Base-by-base conservation (phyloP, 495 filamentous ascomycete species). In the Penicillium alfredii region DNA sequence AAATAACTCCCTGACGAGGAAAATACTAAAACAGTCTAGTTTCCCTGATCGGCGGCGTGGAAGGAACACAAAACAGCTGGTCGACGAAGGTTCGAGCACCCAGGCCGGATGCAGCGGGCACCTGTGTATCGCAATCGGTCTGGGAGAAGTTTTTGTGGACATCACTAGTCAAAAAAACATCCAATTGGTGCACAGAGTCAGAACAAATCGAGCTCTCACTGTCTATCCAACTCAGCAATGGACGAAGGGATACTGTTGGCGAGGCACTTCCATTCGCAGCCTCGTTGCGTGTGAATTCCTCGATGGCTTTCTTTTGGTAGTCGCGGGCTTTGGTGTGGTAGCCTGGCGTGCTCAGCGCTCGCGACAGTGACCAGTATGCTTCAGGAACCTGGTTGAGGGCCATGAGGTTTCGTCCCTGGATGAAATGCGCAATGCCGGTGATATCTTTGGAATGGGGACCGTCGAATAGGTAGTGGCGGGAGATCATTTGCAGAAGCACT, bases 351-450 rank as follows among this genome's bases (percentile, higher is more conserved):
- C 26, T 14, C 7, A 50, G 32, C 4, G 50, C 43, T 13, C 35
- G 35, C 8, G 40, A 33, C 17, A 54, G 19, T 1, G 32, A 41
- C 31, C 29, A 38, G 22, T 47, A 47, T 11, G 53, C 53, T 9
- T 41, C 41, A 4, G 34, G 19, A 20, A 39, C 46, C 6, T 38
- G 8, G 17, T 37, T 36, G 9, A 38, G 11, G 20, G 35, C 35
- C 24, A 49, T 30, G 7, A 51, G 31, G 21, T 52, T 51, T 14
- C 32, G 29, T 8, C 39, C 51, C 33, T 40, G 33, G 14, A 58
- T 31, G 19, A 35, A 55, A 14, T 34, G 19, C 12, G 47, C 48
- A 30, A 47, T 44, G 13, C 42, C 40, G 4, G 18, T 12, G 8
- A 46, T 24, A 4, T 51, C 21, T 4, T 5, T 28, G 5, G 24